Evolutionary conservation across 495 filamentous ascomycete species (phyloP).

Genomic region (Acidiella bohemica): DNA sequence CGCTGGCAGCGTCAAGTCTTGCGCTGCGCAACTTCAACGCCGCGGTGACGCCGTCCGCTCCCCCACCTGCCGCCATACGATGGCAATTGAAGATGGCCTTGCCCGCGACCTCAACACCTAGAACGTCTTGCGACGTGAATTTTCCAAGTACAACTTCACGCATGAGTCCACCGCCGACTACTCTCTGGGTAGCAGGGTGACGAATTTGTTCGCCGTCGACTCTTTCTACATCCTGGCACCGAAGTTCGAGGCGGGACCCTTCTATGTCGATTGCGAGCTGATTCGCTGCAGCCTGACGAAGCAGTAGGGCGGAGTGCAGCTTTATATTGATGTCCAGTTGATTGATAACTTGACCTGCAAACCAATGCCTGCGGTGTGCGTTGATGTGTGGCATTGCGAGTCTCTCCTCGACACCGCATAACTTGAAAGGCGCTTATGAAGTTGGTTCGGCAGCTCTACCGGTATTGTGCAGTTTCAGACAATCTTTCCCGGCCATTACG

Average conservation of each 20-base stretch:
- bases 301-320: constrained; percentile 39
- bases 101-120: not conserved
- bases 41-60: not conserved
- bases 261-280: constrained; percentile 29
- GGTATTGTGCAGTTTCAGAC: constrained; percentile 45
- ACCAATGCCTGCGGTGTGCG: constrained; percentile 39
- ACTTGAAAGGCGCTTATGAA: no score
- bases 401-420: no score
- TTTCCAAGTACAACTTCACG: not conserved
- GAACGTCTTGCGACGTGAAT: not conserved
- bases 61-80: not conserved
- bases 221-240: constrained; percentile 13
- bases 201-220: not conserved
- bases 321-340: constrained; percentile 47
- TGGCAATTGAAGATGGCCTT: not conserved
- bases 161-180: not conserved
- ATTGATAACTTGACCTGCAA: constrained; percentile 46
- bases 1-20: not conserved
- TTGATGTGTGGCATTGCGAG: constrained; percentile 50
- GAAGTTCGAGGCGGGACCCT: constrained; percentile 19
- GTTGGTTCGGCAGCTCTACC: constrained; percentile 38
- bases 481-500: constrained; percentile 48
- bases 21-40: not conserved
- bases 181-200: not conserved
- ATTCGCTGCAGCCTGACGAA: constrained; percentile 43